Base-by-base conservation (phyloP, 345 rosid genomes). In the Ailanthus altissimus region DNA sequence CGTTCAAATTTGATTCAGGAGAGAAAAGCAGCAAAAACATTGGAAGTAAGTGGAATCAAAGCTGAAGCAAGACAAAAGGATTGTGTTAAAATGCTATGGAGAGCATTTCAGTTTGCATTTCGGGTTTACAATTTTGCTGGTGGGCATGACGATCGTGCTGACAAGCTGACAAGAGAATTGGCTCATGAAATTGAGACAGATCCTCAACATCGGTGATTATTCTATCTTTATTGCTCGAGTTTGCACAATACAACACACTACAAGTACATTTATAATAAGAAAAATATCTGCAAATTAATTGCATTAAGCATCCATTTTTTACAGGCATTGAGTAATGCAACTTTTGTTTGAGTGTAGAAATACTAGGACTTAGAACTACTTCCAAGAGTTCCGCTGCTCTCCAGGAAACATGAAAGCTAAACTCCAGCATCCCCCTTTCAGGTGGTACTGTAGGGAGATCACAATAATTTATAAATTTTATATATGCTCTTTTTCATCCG, bases 71-170 rank as follows among this genome's bases (percentile, higher is more conserved):
- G 63, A 80, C 76, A 7, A 63, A 80, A 80, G 46, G 88, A 77
- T 4, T 11, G 72, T 77, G 80, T 84, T 10, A 91, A 90, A 80
- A 74, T 86, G 86, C 81, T 93, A 0, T 93, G 99, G 99, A 90
- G 92, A 76, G 93, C 92, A 32, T 93, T 93, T 73, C 99, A 95
- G 58, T 90, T 95, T 71, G 98, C 97, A 53, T 93, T 87, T 72
- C 83, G 91, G 74, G 94, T 93, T 18, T 93, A 93, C 75, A 84
- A 85, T 16, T 95, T 95, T 62, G 96, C 98, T 0, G 98, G 98
- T 8, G 98, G 98, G 62, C 95, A 88, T 0, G 99, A 95, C 23
- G 94, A 93, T 28, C 90, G 92, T 1, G 98, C 97, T 0, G 98
- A 93, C 76, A 85, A 49, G 61, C 82, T 95, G 73, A 93, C 92